phyloP scores from a whole-genome alignment of 2,329 filamentous ascomycete species.

The Diaporthe ilicicola region DNA sequence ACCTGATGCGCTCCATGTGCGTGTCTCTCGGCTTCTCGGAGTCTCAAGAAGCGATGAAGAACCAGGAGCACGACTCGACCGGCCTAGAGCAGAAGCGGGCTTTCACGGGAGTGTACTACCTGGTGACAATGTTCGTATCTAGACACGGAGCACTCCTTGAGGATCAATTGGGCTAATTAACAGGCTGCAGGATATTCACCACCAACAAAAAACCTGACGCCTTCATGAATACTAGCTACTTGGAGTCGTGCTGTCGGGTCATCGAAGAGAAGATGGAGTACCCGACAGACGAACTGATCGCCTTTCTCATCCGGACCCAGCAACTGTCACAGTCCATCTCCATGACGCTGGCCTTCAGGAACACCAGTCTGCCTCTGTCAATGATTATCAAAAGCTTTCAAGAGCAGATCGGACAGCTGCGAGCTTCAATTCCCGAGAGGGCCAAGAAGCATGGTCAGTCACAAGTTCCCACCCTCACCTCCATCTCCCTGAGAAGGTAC shows the following conservation, averaged over 20 bases:
- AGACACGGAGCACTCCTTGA: rapidly evolving
- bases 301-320: constrained; percentile 57
- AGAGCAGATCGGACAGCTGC: constrained; percentile 52
- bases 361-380: constrained; percentile 45
- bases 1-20: constrained; percentile 56
- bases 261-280: constrained; percentile 53
- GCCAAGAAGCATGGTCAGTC: constrained; percentile 47
- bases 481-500: no score
- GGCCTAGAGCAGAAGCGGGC: constrained; percentile 56
- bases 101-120: constrained; percentile 58
- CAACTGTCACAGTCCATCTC: constrained; percentile 58
- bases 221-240: constrained; percentile 55
- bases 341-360: constrained; percentile 47
- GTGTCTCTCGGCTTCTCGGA: constrained; percentile 50
- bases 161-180: neutral
- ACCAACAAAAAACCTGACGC: constrained; percentile 55
- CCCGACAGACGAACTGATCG: constrained; percentile 53
- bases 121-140: constrained; percentile 55
- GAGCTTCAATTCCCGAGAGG: constrained; percentile 45
- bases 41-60: constrained; percentile 34
- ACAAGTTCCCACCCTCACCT: no score
- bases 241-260: constrained; percentile 53
- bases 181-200: constrained; percentile 38
- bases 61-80: constrained; percentile 38
- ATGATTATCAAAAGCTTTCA: constrained; percentile 54